Base-by-base conservation (phyloP, 1,139 yeast genomes). In the Kurtzmaniella quercitrusa region DNA sequence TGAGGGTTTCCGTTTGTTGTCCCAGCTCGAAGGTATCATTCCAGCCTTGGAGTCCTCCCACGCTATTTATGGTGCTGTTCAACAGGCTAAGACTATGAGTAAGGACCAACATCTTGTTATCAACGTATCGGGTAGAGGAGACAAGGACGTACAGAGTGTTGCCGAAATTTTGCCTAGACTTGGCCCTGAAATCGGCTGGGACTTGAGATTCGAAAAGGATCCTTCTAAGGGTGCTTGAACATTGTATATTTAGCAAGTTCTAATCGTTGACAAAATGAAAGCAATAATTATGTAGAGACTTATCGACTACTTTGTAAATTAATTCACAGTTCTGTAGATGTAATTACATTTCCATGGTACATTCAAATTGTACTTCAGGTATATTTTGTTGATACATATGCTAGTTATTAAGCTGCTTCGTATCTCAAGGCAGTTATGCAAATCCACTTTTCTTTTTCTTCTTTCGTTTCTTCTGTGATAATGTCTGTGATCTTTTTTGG, bases 41-140 rank as follows among this genome's bases (percentile, higher is more conserved):
- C 98, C 99, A 41, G 99, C 99, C 23, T 77, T 93, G 62, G 99
- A 93, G 68, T 87, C 97, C 1, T 86, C 98, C 6, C 99, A 93
- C 64, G 99, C 98, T 36, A 81, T 93, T 46, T 85, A 76, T 59
- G 97, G 97, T 54, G 99, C 93, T 46, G 73, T 88, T 50, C 80
- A 90, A 67, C 75, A 87, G 43, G 98, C 99, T 31, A 88, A 88
- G 72, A 83, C 83, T 14, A 76, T 93, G 85, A 63, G 75, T 23
- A 79, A 83, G 54, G 96, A 86, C 52, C 79, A 90, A 68, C 82
- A 88, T 60, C 71, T 93, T 49, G 83, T 93, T 48, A 86, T 93
- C 59, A 89, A 90, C 62, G 79, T 93, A 47, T 88, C 96, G 43
- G 99, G 99, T 58, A 87, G 98, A 75, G 99, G 99, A 68, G 99